Evolutionary conservation across 352 stramenopile species (phyloP).

Genomic region (Elongisporangium undulatum): DNA sequence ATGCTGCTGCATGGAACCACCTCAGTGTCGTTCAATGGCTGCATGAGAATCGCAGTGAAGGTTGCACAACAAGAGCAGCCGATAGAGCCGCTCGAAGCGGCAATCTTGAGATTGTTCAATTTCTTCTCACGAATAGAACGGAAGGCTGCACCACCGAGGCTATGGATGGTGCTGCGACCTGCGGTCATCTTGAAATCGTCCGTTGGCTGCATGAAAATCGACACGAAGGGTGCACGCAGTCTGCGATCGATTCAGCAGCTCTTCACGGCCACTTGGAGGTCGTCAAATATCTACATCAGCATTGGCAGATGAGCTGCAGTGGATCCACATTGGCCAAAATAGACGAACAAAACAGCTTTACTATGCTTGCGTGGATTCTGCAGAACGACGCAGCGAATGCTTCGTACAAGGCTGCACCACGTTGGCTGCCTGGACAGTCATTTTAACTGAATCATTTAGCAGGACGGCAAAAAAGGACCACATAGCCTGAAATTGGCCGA

Average conservation of each 20-base stretch:
- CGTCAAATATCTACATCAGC: slow-evolving; percentile 18
- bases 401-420: too few relatives aligned
- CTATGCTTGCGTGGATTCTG: too few relatives aligned
- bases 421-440: too few relatives aligned
- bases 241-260: slow-evolving; percentile 15
- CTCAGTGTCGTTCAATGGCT: slow-evolving; percentile 34
- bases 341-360: too few relatives aligned
- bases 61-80: slow-evolving; percentile 41
- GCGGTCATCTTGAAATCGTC: slow-evolving; percentile 20
- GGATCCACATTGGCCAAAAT: too few relatives aligned
- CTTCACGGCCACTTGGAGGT: slow-evolving; percentile 12
- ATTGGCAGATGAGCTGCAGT: slow-evolving; percentile 9
- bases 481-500: too few relatives aligned
- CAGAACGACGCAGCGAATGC: too few relatives aligned
- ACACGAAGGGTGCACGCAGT: slow-evolving; percentile 16
- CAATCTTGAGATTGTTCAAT: slow-evolving; percentile 38
- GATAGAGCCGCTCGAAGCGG: slow-evolving; percentile 26
- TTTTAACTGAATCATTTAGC: too few relatives aligned
- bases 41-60: slow-evolving; percentile 19
- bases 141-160: slow-evolving; percentile 19
- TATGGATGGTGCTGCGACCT: slow-evolving; percentile 18
- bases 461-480: too few relatives aligned
- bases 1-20: slow-evolving; percentile 26
- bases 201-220: slow-evolving; percentile 15
- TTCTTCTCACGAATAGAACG: too few relatives aligned